These are phyloP conservation scores for Neonothopanus nambi DNA, from an alignment of 1,284 basidiomycete species.

Conservation along the genomic window DNA sequence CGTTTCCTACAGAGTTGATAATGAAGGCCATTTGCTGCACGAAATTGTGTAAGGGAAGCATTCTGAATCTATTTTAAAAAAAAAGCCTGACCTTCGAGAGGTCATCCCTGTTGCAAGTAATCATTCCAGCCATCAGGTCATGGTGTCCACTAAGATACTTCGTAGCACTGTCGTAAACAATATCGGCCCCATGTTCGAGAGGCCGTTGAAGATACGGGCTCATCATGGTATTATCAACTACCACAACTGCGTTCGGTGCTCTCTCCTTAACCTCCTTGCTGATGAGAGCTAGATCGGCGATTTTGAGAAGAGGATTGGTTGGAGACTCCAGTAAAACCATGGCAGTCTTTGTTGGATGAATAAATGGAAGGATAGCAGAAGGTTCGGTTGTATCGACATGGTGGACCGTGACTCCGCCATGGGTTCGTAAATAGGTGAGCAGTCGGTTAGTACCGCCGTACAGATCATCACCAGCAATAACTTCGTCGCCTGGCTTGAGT, in stretches of 20 bases:
- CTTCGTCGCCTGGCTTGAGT: slow-evolving; percentile 91
- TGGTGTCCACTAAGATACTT: slow-evolving; percentile 99
- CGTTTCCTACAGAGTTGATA: slow-evolving; percentile 98
- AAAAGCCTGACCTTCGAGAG: slow-evolving; percentile 82
- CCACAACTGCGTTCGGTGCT: slow-evolving; percentile 81
- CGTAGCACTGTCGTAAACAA: slow-evolving; percentile 97
- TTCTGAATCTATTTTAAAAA: slow-evolving; percentile 6
- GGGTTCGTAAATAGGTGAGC: slow-evolving; percentile 85
- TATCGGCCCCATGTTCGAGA: slow-evolving; percentile 93
- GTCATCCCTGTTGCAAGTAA: slow-evolving; percentile 91
- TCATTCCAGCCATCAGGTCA: slow-evolving; percentile 97
- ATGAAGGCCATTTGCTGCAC: slow-evolving; percentile 84
- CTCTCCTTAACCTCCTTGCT: slow-evolving; percentile 79
- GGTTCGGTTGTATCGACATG: slow-evolving; percentile 94
- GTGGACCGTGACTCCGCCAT: slow-evolving; percentile 88
- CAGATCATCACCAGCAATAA: slow-evolving; percentile 96
- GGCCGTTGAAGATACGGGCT: slow-evolving; percentile 97
- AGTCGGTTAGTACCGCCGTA: slow-evolving; percentile 98
- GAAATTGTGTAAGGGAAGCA: slow-evolving; percentile 11
- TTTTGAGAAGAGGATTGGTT: slow-evolving; percentile 96
- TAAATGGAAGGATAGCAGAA: slow-evolving; percentile 59
- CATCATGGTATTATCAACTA: slow-evolving; percentile 99
- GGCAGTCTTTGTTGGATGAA: slow-evolving; percentile 73
- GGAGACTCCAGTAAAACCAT: slow-evolving; percentile 98
- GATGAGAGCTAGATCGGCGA: slow-evolving; percentile 87